Evolutionary conservation across 345 rosid species (phyloP).

Genomic region (Conringia planisiliqua): DNA sequence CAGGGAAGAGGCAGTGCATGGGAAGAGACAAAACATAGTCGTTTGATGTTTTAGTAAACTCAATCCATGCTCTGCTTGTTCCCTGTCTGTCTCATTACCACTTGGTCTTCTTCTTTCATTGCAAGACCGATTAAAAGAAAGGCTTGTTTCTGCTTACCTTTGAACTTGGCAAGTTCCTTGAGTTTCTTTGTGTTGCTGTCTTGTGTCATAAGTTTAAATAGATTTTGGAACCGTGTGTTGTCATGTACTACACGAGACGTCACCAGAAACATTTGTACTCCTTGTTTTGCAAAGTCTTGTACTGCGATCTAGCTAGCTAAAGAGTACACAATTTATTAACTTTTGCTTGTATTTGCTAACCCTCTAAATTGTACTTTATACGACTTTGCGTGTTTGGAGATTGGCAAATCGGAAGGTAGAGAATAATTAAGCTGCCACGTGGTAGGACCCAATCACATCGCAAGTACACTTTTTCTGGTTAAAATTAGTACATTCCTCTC

Average conservation of each 20-base stretch:
- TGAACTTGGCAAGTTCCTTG: neutral
- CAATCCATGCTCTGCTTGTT: slow-evolving; percentile 73
- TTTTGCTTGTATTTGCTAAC: neutral
- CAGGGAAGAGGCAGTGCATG: slow-evolving; percentile 99
- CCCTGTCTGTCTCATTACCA: slow-evolving; percentile 50
- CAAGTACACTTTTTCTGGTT: slow-evolving; percentile 2
- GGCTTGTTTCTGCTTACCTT: neutral
- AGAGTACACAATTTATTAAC: neutral
- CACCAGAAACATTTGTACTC: slow-evolving; percentile 20
- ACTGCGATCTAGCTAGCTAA: neutral
- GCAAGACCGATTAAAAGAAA: neutral
- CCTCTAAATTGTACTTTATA: neutral
- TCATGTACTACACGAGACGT: slow-evolving; percentile 30
- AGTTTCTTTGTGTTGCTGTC: neutral
- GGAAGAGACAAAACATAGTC: slow-evolving; percentile 51
- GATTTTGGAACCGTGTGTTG: slow-evolving; percentile 16
- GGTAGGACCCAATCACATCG: slow-evolving; percentile 27
- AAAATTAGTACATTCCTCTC: slow-evolving; percentile 11
- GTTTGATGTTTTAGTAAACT: slow-evolving; percentile 40
- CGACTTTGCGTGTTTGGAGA: slow-evolving; percentile 1
- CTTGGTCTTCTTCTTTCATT: slow-evolving; percentile 37
- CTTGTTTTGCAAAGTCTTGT: slow-evolving; percentile 16
- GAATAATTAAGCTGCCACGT: slow-evolving; percentile 28
- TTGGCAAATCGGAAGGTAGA: neutral
- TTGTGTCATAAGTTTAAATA: slow-evolving; percentile 14